Evolutionary conservation across 768 basidiomycete genomes (phyloP), one percentile per base, ranked within the genome.

Genomic region (Stropharia rugosoannulata): DNA sequence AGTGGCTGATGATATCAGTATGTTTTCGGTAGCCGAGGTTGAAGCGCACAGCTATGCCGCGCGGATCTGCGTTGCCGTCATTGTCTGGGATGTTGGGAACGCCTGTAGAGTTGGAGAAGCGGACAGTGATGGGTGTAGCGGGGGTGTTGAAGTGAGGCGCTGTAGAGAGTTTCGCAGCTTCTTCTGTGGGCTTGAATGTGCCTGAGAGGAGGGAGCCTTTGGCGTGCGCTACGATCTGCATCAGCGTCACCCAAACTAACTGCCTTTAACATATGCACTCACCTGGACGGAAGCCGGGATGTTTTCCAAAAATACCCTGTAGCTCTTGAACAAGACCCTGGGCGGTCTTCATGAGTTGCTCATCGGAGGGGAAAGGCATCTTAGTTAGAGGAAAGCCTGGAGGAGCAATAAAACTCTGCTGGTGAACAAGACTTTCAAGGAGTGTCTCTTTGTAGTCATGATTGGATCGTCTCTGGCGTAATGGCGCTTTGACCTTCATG

Each of bases 61-160:
- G 60, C 12, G 60, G 57, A 36, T 62, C 60, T 10, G 60, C 57
- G 37, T 62, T 48, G 13, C 49, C 41, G 45, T 62, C 57, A 5
- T 51, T 59, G 22, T 62, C 60, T 7, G 60, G 60, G 45, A 62
- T 62, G 16, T 44, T 55, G 22, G 60, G 60, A 10, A 62, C 42
- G 12, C 60, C 60, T 25, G 60, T 62, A 5, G 57, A 62, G 53
- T 62, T 62, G 5, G 60, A 62, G 35, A 56, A 59, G 32, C 60
- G 60, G 22, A 62, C 53, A 11, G 41, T 54, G 25, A 62, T 59
- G 2, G 57, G 57, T 0, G 60, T 62, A n/a, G 57, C 50, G 4
- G 57, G 37, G 44, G 43, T 47, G 39, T 47, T 56, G 52, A 62
- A 62, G 11, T 62, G 60, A 5, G 54, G 60, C 19, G 60, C 60